Percentiles rank a stretch among this genome's conserved stretches.
These are phyloP conservation scores for Deuterostichococcus epilithicus DNA, from an alignment of 139 green algal species.

Conservation along the genomic window DNA sequence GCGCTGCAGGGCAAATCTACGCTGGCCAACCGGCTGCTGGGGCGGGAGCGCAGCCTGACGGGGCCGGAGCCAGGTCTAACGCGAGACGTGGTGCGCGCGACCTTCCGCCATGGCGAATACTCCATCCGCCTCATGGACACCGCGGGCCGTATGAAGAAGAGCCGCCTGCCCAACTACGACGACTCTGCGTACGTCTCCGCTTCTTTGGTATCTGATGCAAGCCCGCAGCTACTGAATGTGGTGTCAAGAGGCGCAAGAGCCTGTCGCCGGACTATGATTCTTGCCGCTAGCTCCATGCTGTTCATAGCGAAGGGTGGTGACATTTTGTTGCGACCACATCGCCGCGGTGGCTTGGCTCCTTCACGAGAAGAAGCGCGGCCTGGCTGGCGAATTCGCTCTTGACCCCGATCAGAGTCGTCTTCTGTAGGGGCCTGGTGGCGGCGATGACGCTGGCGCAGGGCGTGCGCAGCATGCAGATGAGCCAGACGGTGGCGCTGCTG, in stretches of 20 bases:
- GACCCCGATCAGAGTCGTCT: neutral
- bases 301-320: too few species aligned
- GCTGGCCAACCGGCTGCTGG: slow-evolving; percentile 78
- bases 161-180: slow-evolving; percentile 14
- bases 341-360: too few species aligned
- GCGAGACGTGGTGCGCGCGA: slow-evolving; percentile 67
- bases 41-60: slow-evolving; percentile 74
- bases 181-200: slow-evolving; percentile 12
- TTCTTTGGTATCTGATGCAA: too few species aligned
- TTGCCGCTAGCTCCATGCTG: too few species aligned
- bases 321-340: too few species aligned
- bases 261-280: too few species aligned
- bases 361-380: neutral
- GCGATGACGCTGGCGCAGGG: slow-evolving; percentile 9
- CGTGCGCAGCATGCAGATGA: slow-evolving; percentile 43
- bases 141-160: slow-evolving; percentile 78
- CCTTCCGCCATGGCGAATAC: neutral
- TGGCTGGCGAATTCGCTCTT: neutral
- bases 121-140: slow-evolving; percentile 83
- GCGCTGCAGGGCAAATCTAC: slow-evolving; percentile 74
- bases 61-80: slow-evolving; percentile 90
- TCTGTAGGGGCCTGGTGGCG: slow-evolving; percentile 3
- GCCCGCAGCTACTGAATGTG: too few species aligned
- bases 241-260: too few species aligned
- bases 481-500: slow-evolving; percentile 84